Evolutionary conservation across 768 basidiomycete species (phyloP).

Genomic region (Panaeolus cyanescens): DNA sequence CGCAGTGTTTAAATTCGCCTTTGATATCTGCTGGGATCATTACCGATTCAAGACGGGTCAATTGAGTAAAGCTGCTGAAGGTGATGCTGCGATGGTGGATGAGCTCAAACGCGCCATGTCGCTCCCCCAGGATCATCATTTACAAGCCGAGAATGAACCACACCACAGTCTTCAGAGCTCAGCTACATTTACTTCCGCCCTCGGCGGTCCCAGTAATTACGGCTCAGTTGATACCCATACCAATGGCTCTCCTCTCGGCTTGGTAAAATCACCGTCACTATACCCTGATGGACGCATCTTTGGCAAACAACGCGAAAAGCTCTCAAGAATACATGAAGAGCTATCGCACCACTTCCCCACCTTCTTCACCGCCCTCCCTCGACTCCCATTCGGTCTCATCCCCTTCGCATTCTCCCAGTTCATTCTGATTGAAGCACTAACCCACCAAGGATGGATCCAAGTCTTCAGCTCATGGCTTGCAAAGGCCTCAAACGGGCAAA

Average conservation of each 20-base stretch:
- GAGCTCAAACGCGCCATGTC: constrained; percentile 31
- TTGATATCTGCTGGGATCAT: constrained; percentile 65
- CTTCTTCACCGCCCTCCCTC: constrained; percentile 59
- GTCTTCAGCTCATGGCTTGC: constrained; percentile 75
- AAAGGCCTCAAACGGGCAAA: constrained; percentile 40
- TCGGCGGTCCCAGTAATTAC: constrained; percentile 2
- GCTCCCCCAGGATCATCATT: constrained; percentile 4
- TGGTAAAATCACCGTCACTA: not conserved
- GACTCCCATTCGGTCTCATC: constrained; percentile 79
- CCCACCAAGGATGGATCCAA: constrained; percentile 84
- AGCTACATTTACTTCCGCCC: constrained; percentile 17
- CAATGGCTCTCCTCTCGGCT: not conserved
- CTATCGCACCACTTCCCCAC: constrained; percentile 63
- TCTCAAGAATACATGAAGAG: constrained; percentile 14
- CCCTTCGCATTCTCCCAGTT: constrained; percentile 96
- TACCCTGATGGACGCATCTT: constrained; percentile 15
- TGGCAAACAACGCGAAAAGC: constrained; percentile 14
- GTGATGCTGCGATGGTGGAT: constrained; percentile 27
- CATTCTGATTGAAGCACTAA: constrained; percentile 86
- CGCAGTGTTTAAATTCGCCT: constrained; percentile 67
- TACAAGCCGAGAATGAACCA: not conserved
- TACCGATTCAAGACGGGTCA: constrained; percentile 37
- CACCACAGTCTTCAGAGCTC: constrained; percentile 13
- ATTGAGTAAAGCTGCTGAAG: constrained; percentile 16
- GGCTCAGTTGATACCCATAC: not conserved